phyloP scores from a whole-genome alignment of 768 basidiomycete species.

The Rhodotorula graminis region DNA sequence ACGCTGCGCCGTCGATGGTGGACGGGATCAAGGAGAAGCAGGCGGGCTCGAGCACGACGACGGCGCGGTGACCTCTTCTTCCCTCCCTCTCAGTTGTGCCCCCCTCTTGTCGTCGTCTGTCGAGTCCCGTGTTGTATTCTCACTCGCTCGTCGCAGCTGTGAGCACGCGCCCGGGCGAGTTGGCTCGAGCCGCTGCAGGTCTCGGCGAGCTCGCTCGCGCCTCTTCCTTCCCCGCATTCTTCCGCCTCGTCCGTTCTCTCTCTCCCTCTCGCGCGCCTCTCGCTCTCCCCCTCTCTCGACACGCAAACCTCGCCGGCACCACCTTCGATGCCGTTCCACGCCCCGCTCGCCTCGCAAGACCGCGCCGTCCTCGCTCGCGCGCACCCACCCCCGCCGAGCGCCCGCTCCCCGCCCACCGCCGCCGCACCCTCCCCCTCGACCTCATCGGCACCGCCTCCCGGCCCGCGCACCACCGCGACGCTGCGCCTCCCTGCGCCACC shows the following conservation, averaged over 20 bases:
- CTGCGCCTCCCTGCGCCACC: slow-evolving; percentile 19
- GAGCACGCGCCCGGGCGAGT: too few species aligned
- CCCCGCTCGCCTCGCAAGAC: background rate
- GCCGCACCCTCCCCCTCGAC: background rate
- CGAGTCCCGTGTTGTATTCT: background rate
- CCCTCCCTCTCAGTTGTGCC: background rate
- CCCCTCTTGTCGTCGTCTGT: too few species aligned
- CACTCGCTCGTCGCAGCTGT: background rate
- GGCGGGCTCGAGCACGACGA: slow-evolving; percentile 10
- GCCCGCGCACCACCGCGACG: background rate
- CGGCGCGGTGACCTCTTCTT: slow-evolving; percentile 6
- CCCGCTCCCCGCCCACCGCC: background rate
- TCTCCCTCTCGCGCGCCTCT: background rate
- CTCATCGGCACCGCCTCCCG: background rate
- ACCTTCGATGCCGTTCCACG: slow-evolving; percentile 30
- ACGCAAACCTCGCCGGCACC: too few species aligned
- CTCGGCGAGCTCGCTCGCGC: background rate
- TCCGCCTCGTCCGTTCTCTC: background rate
- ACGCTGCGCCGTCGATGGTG: slow-evolving; percentile 17
- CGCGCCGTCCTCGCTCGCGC: background rate
- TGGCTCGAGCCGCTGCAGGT: background rate
- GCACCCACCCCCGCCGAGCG: background rate
- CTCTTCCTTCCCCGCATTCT: background rate
- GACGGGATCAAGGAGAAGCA: slow-evolving; percentile 32
- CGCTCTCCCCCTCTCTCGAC: background rate